Evolutionary conservation across 768 basidiomycete genomes (phyloP), one percentile per base, ranked within the genome.

Genomic region (Leccinellum luteum): DNA sequence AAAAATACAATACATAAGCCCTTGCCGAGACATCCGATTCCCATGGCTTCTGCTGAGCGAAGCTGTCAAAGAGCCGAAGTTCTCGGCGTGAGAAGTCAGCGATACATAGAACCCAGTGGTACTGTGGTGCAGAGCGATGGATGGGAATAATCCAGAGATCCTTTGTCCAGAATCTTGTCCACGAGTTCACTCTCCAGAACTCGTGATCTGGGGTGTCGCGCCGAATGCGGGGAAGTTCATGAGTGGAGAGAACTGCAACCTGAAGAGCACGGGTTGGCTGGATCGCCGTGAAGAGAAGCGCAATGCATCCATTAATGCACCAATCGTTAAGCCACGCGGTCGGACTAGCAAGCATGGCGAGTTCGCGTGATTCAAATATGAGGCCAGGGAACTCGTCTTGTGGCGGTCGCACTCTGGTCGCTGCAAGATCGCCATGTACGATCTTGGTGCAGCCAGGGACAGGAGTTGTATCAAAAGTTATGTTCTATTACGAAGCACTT

Each of bases 121-220:
- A 30, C 1, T 63, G 51, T 3, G 60, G 57, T 0, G 44, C 58
- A 15, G 57, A 35, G 1, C 66, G 55, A 49, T 78, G 75, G 17
- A 78, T 73, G 0, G 75, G 78, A 9, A 79, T 38, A 8, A 78
- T 71, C 76, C 77, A 79, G 0, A 64, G 6, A 13, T 61, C 47
- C 48, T 70, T 73, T 0, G 10, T 14, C 75, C 75, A 77, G 52
- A 68, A 79, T 17, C 25, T 48, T 27, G 47, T 55, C 9, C 7
- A 4, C 4, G 35, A 41, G 12, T n/a, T 48, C 13, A 28, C 31
- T 3, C 55, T 47, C 73, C 74, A 76, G 0, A 76, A 13, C 0
- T 31, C 15, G 14, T 61, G 27, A 13, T 57, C 43, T 5, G 48
- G 5, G 13, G 28, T 19, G 6, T 54, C 35, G 10, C 41, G 27